Percentiles rank a stretch among this genome's conserved stretches.
phyloP scores from a whole-genome alignment of 2,329 filamentous ascomycete species.

The Cladosporium austrohemisphaericum region DNA sequence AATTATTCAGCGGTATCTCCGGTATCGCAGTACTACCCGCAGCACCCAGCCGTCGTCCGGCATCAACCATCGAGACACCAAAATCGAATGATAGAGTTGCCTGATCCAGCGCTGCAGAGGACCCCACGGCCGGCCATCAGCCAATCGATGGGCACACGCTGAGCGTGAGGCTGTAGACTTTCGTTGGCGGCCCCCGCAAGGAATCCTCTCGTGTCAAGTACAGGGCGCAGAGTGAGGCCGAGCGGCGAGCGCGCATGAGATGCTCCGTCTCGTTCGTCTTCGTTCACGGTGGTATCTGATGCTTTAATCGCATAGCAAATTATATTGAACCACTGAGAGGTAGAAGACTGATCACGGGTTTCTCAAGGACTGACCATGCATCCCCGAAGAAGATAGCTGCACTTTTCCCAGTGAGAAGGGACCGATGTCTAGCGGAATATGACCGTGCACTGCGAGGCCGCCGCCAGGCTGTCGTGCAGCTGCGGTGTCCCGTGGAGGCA shows the following conservation, averaged over 20 bases:
- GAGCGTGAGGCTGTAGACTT: background rate
- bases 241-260: background rate
- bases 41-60: background rate
- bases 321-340: no score
- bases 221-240: constrained; percentile 6
- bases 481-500: constrained; percentile 4
- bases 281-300: no score
- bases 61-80: constrained; percentile 7
- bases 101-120: constrained; percentile 6
- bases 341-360: no score
- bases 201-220: constrained; percentile 2
- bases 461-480: background rate
- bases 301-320: no score
- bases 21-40: constrained; percentile 8
- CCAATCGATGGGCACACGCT: constrained; percentile 1
- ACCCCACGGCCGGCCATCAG: background rate
- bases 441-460: no score
- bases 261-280: no score
- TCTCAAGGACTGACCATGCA: no score
- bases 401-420: no score
- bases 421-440: no score
- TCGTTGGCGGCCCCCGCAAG: constrained; percentile 1
- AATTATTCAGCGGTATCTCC: constrained; percentile 15
- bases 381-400: no score
- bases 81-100: constrained; percentile 4